A percentile compares a stretch with the other conserved stretches of the same genome.
phyloP scores from a whole-genome alignment of 352 stramenopile species.

The Pythium dissotocum region DNA sequence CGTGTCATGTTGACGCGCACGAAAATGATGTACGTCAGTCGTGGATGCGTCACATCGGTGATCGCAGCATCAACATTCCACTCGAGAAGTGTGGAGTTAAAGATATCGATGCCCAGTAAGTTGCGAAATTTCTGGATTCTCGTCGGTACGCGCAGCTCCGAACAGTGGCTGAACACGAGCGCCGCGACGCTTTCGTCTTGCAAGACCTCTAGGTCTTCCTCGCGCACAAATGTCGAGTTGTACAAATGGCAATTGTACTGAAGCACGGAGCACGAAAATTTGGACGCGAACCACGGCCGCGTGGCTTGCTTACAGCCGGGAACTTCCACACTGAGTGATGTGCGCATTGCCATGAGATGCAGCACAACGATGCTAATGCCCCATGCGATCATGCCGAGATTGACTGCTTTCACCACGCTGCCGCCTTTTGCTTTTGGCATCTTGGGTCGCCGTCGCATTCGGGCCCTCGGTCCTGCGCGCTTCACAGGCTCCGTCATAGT shows the following conservation, averaged over 20 bases:
- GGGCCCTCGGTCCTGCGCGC: not conserved
- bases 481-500: not conserved
- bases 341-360: constrained; percentile 18
- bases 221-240: constrained; percentile 9
- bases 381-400: not conserved
- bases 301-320: constrained; percentile 33
- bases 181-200: constrained; percentile 29
- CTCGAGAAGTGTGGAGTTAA: constrained; percentile 46
- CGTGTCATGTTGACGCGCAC: constrained; percentile 49
- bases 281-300: constrained; percentile 40
- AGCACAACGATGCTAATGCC: constrained; percentile 17
- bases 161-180: constrained; percentile 55
- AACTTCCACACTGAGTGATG: constrained; percentile 1
- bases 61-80: constrained; percentile 42
- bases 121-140: constrained; percentile 37
- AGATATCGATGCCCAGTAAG: constrained; percentile 52
- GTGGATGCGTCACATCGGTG: constrained; percentile 31
- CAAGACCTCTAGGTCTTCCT: constrained; percentile 30
- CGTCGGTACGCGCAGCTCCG: constrained; percentile 34
- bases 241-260: constrained; percentile 27
- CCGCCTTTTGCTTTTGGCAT: not conserved
- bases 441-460: not conserved
- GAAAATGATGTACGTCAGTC: constrained; percentile 44
- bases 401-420: not conserved
- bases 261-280: constrained; percentile 28